Evolutionary conservation across 1,139 yeast species (phyloP), one percentile per base, ranked within the genome.

Genomic region (Diutina ranongensis): DNA sequence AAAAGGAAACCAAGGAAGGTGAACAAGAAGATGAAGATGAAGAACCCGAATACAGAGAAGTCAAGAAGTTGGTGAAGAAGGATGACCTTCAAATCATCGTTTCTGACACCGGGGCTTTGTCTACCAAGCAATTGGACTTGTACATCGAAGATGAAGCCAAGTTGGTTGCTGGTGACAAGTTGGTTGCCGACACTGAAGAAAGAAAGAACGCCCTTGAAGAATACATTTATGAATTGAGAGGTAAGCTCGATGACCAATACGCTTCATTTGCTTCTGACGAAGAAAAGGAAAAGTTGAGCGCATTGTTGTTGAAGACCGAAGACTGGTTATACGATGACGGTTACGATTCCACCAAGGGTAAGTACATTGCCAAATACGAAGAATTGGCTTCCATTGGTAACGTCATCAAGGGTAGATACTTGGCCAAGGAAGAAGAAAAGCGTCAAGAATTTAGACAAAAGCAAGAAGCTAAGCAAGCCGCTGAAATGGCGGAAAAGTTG

Each of bases 251-350:
- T 51, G 98, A 88, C 49, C 82, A 82, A 61, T 92, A 89, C 67
- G 76, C 87, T 56, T 82, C 76, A 55, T 92, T 89, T 62, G 97
- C 97, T 52, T 75, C 83, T 54, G 94, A 83, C 50, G 88, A 80
- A 59, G 98, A 92, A 76, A 92, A 89, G 78, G 71, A 72, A 55
- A 84, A 77, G 64, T 76, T 92, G 61, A 65, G 76, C 49, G 84
- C 72, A 50, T 74, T 83, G 75, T 78, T 92, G 63, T 63, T 75
- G 61, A 85, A 83, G 65, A 80, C 97, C 54, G 98, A 94, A 75
- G 96, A 92, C 63, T 92, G 99, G 99, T 78, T 92, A 61, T 94
- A 92, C 68, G 95, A 85, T 51, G 98, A 87, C 49, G 97, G 98
- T 61, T 92, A 85, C 63, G 98, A 92, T 65, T 79, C 97, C 52